A percentile compares a stretch with the other conserved stretches of the same genome.
Conservation (phyloP, 2,329 filamentous ascomycete species). For the Trichothecium roseum region DNA sequence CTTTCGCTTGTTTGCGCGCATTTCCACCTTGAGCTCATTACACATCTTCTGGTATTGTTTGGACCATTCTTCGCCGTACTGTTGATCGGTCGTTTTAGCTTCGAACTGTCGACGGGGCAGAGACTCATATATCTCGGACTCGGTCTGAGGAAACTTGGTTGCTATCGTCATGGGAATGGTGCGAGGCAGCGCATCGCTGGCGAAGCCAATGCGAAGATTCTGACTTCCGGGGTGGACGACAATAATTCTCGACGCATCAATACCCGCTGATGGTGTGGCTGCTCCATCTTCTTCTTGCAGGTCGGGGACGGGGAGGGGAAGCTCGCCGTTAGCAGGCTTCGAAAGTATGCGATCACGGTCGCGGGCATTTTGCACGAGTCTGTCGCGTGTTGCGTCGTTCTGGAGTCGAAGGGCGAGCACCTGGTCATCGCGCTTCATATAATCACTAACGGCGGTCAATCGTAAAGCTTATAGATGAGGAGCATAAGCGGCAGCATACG, state of each 20-base stretch:
- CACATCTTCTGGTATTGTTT: slow-evolving; percentile 74
- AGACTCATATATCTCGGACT: slow-evolving; percentile 73
- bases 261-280: slow-evolving; percentile 45
- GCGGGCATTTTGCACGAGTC: slow-evolving; percentile 75
- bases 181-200: slow-evolving; percentile 91
- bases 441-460: slow-evolving; percentile 53
- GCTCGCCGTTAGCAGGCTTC: slow-evolving; percentile 58
- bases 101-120: slow-evolving; percentile 63
- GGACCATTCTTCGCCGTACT: slow-evolving; percentile 75
- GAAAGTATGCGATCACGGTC: slow-evolving; percentile 80
- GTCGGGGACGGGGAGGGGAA: slow-evolving; percentile 49
- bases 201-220: slow-evolving; percentile 86
- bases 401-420: slow-evolving; percentile 81
- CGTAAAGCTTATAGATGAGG: neutral
- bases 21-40: slow-evolving; percentile 76
- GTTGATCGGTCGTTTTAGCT: slow-evolving; percentile 57
- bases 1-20: slow-evolving; percentile 89
- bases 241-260: slow-evolving; percentile 80
- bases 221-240: slow-evolving; percentile 94
- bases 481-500: slow-evolving; percentile 43
- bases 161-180: slow-evolving; percentile 91
- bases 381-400: slow-evolving; percentile 74
- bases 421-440: slow-evolving; percentile 96
- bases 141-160: slow-evolving; percentile 63
- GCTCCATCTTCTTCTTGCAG: slow-evolving; percentile 46